Base-by-base conservation (phyloP, 2,329 filamentous ascomycete genomes). In the Penicillium sp. region DNA sequence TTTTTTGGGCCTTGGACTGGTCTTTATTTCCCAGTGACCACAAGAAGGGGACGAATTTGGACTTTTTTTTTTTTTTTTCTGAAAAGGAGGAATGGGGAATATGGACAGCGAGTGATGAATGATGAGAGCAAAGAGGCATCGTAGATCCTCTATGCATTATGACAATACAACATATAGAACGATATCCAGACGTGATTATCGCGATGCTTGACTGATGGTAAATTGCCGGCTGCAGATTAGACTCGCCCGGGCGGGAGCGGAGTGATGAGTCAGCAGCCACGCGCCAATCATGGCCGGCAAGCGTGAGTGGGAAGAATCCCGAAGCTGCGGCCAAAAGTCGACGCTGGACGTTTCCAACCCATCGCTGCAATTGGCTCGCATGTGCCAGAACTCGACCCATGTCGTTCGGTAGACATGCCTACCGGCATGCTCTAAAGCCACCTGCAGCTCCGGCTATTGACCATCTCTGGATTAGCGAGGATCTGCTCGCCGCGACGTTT, bases 401-500 rank as follows among this genome's bases (percentile, higher is more conserved):
- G 68, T 68, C 66, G 62, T 51, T 69, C 41, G 55, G 64, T 53
- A 64, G 65, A 50, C 62, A 65, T 68, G 66, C 62, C 48, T 69
- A 58, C 42, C 52, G 66, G 57, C 64, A 67, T 58, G 59, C 60
- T 33, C 44, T 61, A 18, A 59, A 59, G 35, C 51, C 58, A 10
- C 47, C 58, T 17, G 48, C 56, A n/a, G 34, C 51, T 19, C 37
- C 51, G 10, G 44, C 53, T 13, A 42, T 54, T 21, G 64, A 70
- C 28, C 55, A 68, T 46, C 52, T 72, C 14, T 74, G 71, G 70
- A 65, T 73, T 38, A 68, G 68, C 45, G 70, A 74, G 37, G 68
- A 70, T 33, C 48, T 71, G 15, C 61, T 74, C 11, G 53, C 65
- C 4, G 58, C 63, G 10, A 70, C 72, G 16, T 80, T 79, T 61